A percentile compares a stretch with the other conserved stretches of the same genome.
Evolutionary conservation across 345 rosid genomes (phyloP).

Genomic region (Eucalyptus albens): DNA sequence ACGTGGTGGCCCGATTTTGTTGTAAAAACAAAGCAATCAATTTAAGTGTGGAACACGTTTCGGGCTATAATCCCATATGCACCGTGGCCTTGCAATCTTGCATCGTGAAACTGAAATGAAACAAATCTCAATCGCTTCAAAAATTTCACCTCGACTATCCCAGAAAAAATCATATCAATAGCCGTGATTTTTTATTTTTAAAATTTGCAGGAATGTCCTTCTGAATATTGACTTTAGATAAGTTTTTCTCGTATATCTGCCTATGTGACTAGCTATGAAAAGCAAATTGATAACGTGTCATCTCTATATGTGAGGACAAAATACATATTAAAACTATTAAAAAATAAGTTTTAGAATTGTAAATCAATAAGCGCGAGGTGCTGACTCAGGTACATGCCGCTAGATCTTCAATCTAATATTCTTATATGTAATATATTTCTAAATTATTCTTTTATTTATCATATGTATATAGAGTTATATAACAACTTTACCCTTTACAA

Average conservation of each 20-base stretch:
- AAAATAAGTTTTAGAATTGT: neutral
- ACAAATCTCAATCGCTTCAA: neutral
- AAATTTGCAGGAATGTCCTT: neutral
- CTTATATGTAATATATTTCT: neutral
- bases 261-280: neutral
- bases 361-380: neutral
- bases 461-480: neutral
- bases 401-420: neutral
- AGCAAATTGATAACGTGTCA: neutral
- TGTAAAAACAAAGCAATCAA: neutral
- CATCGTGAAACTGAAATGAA: neutral
- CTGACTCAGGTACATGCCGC: neutral
- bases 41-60: neutral
- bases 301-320: neutral
- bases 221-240: neutral
- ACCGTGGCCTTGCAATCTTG: neutral
- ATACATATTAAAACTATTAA: neutral
- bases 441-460: neutral
- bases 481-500: neutral
- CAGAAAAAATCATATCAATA: neutral
- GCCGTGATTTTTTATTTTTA: fast-evolving
- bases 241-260: neutral
- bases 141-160: fast-evolving
- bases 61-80: neutral
- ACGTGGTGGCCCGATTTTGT: neutral